Percentiles rank a stretch among this genome's conserved stretches.
These are phyloP conservation scores for Lipomyces lipofer DNA, from an alignment of 805 yeast genomes.

Conservation along the genomic window DNA sequence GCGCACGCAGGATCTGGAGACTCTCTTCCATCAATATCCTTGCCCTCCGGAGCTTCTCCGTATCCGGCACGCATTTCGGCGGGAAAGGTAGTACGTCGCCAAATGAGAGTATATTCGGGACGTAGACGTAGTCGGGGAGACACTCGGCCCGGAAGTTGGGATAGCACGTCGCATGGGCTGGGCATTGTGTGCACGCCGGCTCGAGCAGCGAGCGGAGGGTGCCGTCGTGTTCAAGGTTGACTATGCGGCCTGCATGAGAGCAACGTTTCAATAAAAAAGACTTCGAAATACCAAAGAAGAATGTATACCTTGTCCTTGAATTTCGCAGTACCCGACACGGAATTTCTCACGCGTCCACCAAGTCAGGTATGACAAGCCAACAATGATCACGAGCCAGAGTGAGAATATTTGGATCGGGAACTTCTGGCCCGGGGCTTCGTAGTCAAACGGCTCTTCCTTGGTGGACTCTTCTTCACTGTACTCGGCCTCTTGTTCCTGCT, in stretches of 20 bases:
- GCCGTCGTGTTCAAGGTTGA: constrained; percentile 43
- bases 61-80: constrained; percentile 73
- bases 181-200: constrained; percentile 76
- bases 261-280: too few relatives aligned
- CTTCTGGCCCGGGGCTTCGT: constrained; percentile 4
- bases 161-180: constrained; percentile 75
- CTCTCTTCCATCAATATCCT: constrained; percentile 67
- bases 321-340: constrained; percentile 23
- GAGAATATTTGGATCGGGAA: constrained; percentile 14
- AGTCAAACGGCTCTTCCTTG: constrained; percentile 9
- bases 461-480: not conserved
- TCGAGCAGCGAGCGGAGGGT: constrained; percentile 37
- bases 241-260: constrained; percentile 31
- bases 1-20: constrained; percentile 61
- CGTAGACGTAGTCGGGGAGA: constrained; percentile 60
- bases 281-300: too few relatives aligned
- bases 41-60: constrained; percentile 65
- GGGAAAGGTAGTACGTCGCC: constrained; percentile 60
- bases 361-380: not conserved
- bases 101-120: constrained; percentile 55
- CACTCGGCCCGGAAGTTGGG: constrained; percentile 63
- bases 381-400: constrained; percentile 7
- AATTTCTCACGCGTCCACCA: constrained; percentile 17
- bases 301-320: constrained; percentile 12
- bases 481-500: not conserved